Conservation (phyloP, 176 grass and related monocot species). For the Urochloa ruziziensis region DNA sequence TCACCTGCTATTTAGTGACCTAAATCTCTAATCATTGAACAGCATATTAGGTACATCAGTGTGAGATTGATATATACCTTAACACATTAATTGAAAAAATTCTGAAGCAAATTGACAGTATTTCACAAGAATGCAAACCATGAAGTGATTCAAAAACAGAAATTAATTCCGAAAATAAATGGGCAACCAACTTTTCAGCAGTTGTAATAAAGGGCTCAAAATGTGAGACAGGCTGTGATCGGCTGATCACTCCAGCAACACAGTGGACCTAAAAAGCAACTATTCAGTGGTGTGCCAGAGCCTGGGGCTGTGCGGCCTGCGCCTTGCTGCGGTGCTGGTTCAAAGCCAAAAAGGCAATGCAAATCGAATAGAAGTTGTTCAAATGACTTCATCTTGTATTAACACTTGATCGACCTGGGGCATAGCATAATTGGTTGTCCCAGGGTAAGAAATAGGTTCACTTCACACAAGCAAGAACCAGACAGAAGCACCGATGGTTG, state of each 20-base stretch:
- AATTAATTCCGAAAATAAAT: background rate
- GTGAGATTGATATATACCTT: background rate
- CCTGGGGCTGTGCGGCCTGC: no score
- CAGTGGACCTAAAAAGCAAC: background rate
- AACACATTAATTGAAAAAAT: background rate
- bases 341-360: no score
- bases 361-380: no score
- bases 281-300: background rate
- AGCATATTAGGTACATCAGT: background rate
- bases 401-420: no score
- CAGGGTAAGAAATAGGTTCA: background rate
- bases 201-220: background rate
- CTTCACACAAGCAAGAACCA: background rate
- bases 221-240: background rate
- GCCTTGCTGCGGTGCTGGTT: no score
- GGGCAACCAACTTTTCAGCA: background rate
- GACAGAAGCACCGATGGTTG: background rate
- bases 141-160: background rate
- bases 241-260: background rate
- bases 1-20: background rate
- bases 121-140: background rate
- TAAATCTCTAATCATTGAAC: slow-evolving; percentile 14
- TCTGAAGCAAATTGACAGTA: background rate
- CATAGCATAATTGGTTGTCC: no score
- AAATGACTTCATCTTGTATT: no score